A percentile compares a stretch with the other conserved stretches of the same genome.
phyloP scores from a whole-genome alignment of 2,329 filamentous ascomycete species.

The Bipolaris cookei region DNA sequence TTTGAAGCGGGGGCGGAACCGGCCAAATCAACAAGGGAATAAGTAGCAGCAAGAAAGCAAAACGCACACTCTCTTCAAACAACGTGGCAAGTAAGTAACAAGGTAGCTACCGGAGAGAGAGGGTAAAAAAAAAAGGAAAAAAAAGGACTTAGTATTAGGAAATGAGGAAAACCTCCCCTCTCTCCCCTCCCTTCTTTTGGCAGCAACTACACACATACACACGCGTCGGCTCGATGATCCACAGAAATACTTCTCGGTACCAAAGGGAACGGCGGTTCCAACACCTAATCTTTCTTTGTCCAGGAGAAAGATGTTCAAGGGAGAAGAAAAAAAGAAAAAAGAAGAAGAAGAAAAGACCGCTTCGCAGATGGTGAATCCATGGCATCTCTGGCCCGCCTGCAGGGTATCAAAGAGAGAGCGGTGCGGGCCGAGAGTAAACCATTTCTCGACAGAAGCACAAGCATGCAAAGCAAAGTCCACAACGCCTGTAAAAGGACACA shows the following conservation, averaged over 20 bases:
- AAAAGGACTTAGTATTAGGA: conserved; percentile 24
- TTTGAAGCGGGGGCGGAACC: not conserved
- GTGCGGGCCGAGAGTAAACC: conserved; percentile 39
- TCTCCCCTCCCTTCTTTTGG: conserved; percentile 16
- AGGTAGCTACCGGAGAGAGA: conserved; percentile 5
- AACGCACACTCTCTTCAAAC: not conserved
- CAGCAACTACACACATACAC: conserved; percentile 10
- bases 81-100: not conserved
- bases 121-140: not conserved
- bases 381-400: conserved; percentile 29
- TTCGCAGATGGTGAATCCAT: conserved; percentile 30
- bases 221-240: conserved; percentile 4
- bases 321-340: conserved; percentile 19
- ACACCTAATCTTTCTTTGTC: conserved; percentile 21
- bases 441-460: conserved; percentile 35
- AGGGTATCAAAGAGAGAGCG: conserved; percentile 47
- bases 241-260: conserved; percentile 6
- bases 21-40: conserved; percentile 2
- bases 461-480: conserved; percentile 40
- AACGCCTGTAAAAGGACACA: conserved; percentile 48
- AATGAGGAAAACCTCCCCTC: conserved; percentile 12
- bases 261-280: conserved; percentile 10
- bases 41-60: not conserved
- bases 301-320: conserved; percentile 12
- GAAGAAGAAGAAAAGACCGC: conserved; percentile 22